A percentile compares a stretch with the other conserved stretches of the same genome.
Evolutionary conservation across 495 filamentous ascomycete genomes (phyloP).

Genomic region (Annulohypoxylon moriforme): DNA sequence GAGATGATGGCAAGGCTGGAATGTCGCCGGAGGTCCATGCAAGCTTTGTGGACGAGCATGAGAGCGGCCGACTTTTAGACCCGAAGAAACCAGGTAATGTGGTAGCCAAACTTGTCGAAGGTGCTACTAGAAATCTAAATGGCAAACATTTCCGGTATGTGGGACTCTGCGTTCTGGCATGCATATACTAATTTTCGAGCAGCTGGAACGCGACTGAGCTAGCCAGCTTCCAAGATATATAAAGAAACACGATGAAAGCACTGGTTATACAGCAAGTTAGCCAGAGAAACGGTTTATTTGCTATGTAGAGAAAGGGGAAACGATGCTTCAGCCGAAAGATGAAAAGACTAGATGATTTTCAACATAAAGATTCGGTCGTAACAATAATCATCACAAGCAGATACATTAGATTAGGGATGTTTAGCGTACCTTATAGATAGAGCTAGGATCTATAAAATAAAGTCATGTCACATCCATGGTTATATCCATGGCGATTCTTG

Average conservation of each 20-base stretch:
- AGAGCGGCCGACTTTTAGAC: slow-evolving; percentile 76
- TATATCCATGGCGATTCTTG: neutral
- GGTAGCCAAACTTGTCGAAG: slow-evolving; percentile 77
- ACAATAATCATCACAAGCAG: slow-evolving; percentile 69
- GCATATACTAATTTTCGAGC: slow-evolving; percentile 54
- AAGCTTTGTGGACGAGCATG: slow-evolving; percentile 73
- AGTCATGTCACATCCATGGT: neutral
- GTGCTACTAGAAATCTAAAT: slow-evolving; percentile 70
- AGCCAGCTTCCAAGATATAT: slow-evolving; percentile 67
- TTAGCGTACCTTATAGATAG: slow-evolving; percentile 40
- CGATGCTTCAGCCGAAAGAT: slow-evolving; percentile 89
- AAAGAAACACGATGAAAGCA: slow-evolving; percentile 30
- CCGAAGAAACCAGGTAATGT: slow-evolving; percentile 88
- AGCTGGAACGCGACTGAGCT: slow-evolving; percentile 80
- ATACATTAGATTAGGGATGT: neutral
- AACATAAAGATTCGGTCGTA: slow-evolving; percentile 77
- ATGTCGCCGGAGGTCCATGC: slow-evolving; percentile 74
- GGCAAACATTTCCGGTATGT: slow-evolving; percentile 78
- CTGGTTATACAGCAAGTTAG: slow-evolving; percentile 23
- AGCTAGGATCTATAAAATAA: neutral
- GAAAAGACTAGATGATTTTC: slow-evolving; percentile 87
- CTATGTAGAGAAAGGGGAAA: slow-evolving; percentile 15
- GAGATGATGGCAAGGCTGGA: slow-evolving; percentile 71
- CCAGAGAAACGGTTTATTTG: neutral
- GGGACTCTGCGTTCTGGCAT: neutral